Base-by-base conservation (phyloP, 2,329 filamentous ascomycete genomes). In the Penicillium sp. region DNA sequence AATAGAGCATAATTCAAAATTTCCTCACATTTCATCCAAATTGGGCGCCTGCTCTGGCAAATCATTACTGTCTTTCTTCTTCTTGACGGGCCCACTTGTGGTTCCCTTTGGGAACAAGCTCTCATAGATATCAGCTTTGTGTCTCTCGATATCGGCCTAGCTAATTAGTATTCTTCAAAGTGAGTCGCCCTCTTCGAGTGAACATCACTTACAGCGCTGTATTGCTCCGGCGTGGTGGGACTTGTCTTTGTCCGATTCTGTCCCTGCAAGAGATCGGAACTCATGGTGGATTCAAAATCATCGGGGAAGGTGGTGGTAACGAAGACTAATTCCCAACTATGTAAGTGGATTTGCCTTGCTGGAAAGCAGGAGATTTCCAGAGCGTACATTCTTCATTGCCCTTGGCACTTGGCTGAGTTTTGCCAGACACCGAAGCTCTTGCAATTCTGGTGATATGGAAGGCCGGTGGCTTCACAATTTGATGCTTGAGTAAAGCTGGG, bases 121-220 rank as follows among this genome's bases (percentile, higher is more conserved):
- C n/a, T 66, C 64, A 33, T 58, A 65, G 3, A 66, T 66, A 48
- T 61, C 62, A 22, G 57, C 56, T 37, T 52, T 64, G 25, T 64
- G 64, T 19, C 46, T 25, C 42, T 62, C 64, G 10, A 56, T 53
- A n/a, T 62, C 60, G 26, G 58, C 59, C 63, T 65, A 28, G 43
- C 28, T 35, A 45, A 19, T 58, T 11, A 52, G 48, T 26, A 35
- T 52, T 4, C 5, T 7, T 3, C 22, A 13, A 5, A 30, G 10
- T n/a, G 16, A 10, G 13, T 4, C 1, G 6, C 8, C 11, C 6
- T 33, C 30, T 3, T 13, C n/a, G 11, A 4, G 28, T n/a, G 14
- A 16, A 22, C 2, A 4, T 11, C 30, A 54, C 52, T 54, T 22
- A 54, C 52, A 19, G 52, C 26, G 16, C 16, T 42, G 7, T 14